Percentiles rank a stretch among this genome's conserved stretches.
phyloP scores from a whole-genome alignment of 148 eudicot genomes.

The Amaranthus palmeri region DNA sequence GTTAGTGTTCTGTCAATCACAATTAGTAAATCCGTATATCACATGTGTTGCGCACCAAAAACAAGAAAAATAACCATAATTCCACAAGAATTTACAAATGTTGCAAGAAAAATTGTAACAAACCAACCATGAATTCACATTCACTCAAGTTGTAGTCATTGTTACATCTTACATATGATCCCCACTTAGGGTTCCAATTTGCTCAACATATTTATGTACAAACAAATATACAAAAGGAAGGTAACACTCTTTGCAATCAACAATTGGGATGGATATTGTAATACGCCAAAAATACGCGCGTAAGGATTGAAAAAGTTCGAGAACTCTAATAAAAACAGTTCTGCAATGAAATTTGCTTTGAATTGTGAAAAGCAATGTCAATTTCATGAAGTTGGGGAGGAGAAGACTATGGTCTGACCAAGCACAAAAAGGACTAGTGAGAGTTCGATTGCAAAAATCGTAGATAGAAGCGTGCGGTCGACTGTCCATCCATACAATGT shows the following conservation, averaged over 20 bases:
- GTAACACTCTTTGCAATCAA: background rate
- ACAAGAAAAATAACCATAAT: too few relatives aligned
- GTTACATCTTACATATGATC: background rate
- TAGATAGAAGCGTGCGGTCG: constrained; percentile 63
- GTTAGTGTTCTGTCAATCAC: too few relatives aligned
- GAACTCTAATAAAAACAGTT: background rate
- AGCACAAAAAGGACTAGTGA: constrained; percentile 65
- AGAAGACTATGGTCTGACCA: constrained; percentile 55
- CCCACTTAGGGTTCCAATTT: background rate
- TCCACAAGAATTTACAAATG: too few relatives aligned
- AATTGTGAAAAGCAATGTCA: background rate
- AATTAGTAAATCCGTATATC: too few relatives aligned
- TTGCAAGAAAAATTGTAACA: too few relatives aligned
- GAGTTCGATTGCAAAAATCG: constrained; percentile 71
- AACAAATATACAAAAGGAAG: constrained; percentile 10
- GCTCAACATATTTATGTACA: constrained; percentile 6
- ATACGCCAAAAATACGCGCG: background rate
- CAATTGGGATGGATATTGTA: background rate
- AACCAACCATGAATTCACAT: constrained; percentile 5
- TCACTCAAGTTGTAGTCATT: background rate
- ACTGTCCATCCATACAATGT: constrained; percentile 84
- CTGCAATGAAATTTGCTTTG: background rate
- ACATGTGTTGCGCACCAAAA: too few relatives aligned
- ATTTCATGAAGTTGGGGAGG: constrained; percentile 15
- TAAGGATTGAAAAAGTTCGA: background rate